Evolutionary conservation across 1,284 basidiomycete genomes (phyloP).

Genomic region (Cystobasidium sp.): DNA sequence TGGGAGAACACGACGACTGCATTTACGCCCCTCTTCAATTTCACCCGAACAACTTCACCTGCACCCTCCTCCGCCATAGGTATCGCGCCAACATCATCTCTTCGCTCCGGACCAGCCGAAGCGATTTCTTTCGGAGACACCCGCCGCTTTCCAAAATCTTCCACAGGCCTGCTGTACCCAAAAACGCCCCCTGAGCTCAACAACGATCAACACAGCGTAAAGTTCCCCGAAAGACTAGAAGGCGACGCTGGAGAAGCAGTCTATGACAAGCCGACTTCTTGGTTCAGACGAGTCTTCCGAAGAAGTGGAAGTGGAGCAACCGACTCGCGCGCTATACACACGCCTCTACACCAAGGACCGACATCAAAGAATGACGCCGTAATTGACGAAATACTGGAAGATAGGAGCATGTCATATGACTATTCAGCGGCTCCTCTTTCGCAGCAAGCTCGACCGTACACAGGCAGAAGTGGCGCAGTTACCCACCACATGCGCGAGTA

Average conservation of each 20-base stretch:
- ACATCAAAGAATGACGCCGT: background rate
- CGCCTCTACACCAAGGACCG: background rate
- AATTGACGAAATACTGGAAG: conserved; percentile 11
- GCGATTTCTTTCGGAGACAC: conserved; percentile 1
- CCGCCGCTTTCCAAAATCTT: conserved; percentile 25
- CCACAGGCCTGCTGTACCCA: conserved; percentile 31
- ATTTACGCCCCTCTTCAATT: conserved; percentile 21
- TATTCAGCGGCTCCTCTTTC: conserved; percentile 7
- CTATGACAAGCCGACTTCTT: conserved; percentile 30
- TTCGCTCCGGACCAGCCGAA: background rate
- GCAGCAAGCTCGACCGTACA: background rate
- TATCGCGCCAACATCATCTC: background rate
- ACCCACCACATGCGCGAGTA: background rate
- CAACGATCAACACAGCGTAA: background rate
- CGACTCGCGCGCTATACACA: background rate
- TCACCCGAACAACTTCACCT: background rate
- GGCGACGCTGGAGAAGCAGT: conserved; percentile 15
- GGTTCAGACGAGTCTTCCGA: conserved; percentile 19
- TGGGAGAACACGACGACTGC: conserved; percentile 39
- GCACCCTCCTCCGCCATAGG: background rate
- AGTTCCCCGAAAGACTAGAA: conserved; percentile 13
- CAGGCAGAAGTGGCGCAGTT: background rate
- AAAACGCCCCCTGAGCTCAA: background rate
- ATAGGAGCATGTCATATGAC: conserved; percentile 28
- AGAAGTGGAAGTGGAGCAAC: background rate